Base-by-base conservation (phyloP, 1,284 basidiomycete species). In the Laetiporus sulphureus region DNA sequence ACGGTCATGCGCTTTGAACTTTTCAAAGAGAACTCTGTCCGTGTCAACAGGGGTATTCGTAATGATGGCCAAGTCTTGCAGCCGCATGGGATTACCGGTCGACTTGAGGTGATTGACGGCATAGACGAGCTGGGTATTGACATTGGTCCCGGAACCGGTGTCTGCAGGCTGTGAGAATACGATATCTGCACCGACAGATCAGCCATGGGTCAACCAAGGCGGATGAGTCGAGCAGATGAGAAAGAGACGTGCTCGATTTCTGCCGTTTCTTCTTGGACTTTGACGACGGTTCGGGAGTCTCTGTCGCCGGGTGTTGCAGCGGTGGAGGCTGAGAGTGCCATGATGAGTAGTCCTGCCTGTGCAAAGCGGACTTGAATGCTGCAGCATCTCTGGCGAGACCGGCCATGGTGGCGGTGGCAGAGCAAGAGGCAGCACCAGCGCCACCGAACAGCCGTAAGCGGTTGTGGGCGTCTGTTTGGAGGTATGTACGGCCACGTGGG, bases 91-190 rank as follows among this genome's bases (percentile, higher is more conserved):
- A 48, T 61, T 61, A 29, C 85, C 84, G 32, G 74, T 80, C 18
- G 67, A 64, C 68, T 90, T 92, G 45, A 95, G 75, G 57, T 86
- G 77, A 54, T 82, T 80, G 24, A 95, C 79, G 8, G 85, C 86
- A 54, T 89, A 90, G 3, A 91, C 79, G 27, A 95, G 72, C 61
- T 92, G 89, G 1, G 91, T 94, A 56, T 88, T 89, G 47, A 87
- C 73, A 66, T 94, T 87, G 34, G 66, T 73, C 6, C 89, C 90
- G 6, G 81, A 78, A 6, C 88, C 87, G 2, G 86, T 91, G 56
- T 90, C 80, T 19, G 82, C 80, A 4, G 91, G 89, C 60, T 93
- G 90, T 12, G 89, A 88, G 62, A 82, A 90, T 12, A 90, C 83
- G 46, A 83, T 66, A 66, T 76, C 79, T 83, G 51, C 36, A 47